A percentile compares a stretch with the other conserved stretches of the same genome.
phyloP scores from a whole-genome alignment of 768 basidiomycete species.

The Mycena metata region DNA sequence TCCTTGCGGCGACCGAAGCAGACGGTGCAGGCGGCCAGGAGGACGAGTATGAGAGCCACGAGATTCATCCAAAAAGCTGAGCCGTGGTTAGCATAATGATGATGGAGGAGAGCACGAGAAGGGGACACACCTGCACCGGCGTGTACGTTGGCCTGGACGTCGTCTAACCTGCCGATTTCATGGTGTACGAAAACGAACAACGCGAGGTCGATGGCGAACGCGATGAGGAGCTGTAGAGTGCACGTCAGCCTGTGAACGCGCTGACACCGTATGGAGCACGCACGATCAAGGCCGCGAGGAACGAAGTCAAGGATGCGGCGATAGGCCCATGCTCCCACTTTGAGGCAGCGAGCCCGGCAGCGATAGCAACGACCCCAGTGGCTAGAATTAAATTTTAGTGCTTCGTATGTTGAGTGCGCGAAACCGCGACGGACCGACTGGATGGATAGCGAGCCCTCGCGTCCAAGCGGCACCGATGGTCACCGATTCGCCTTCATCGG shows the following conservation, averaged over 20 bases:
- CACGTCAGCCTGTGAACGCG: not conserved
- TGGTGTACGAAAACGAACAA: constrained; percentile 35
- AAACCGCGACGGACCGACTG: constrained; percentile 29
- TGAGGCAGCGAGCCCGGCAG: constrained; percentile 36
- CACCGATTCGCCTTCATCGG: not conserved
- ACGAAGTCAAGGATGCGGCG: constrained; percentile 25
- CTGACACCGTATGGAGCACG: not conserved
- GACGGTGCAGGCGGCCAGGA: constrained; percentile 30
- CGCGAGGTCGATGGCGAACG: constrained; percentile 40
- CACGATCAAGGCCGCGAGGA: constrained; percentile 35
- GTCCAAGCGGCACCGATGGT: constrained; percentile 36
- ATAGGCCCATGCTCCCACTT: constrained; percentile 27
- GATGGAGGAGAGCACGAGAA: not conserved
- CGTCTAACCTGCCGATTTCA: constrained; percentile 25
- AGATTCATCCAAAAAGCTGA: constrained; percentile 40
- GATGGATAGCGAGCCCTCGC: constrained; percentile 40
- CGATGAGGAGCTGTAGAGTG: constrained; percentile 29
- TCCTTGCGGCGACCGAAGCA: constrained; percentile 36
- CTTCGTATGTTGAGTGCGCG: no score
- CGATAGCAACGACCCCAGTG: constrained; percentile 32
- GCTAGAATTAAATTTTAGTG: constrained; percentile 9
- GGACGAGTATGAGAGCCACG: constrained; percentile 33
- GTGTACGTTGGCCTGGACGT: constrained; percentile 18
- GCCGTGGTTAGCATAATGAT: not conserved
- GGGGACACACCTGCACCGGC: constrained; percentile 30